A percentile compares a stretch with the other conserved stretches of the same genome.
Conservation (phyloP, 2,329 filamentous ascomycete genomes). For the Fusarium torulosum region DNA sequence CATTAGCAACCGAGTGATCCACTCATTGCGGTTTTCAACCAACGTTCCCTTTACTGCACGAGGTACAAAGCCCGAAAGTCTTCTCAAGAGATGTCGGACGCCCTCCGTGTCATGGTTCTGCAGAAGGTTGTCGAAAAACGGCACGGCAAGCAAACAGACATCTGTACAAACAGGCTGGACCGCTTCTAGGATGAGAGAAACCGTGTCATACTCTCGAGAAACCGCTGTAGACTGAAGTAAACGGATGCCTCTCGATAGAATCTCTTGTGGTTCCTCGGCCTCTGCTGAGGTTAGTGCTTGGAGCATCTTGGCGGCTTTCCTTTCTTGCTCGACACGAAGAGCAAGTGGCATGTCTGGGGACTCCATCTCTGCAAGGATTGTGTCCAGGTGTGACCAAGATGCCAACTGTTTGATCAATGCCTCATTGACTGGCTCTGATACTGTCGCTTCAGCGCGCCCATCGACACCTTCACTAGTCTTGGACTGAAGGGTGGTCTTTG, state of each 20-base stretch:
- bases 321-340: constrained; percentile 10
- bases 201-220: constrained; percentile 34
- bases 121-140: constrained; percentile 41
- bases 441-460: background rate
- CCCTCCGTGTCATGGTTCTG: constrained; percentile 32
- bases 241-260: constrained; percentile 37
- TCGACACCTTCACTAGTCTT: background rate
- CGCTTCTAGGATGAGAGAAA: constrained; percentile 38
- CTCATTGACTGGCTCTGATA: background rate
- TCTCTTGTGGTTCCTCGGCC: constrained; percentile 18
- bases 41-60: constrained; percentile 1
- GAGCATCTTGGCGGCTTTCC: constrained; percentile 37
- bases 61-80: constrained; percentile 24
- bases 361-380: constrained; percentile 30
- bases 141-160: constrained; percentile 41
- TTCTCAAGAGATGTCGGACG: constrained; percentile 26
- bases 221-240: constrained; percentile 44
- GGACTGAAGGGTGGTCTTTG: background rate
- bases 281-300: constrained; percentile 32
- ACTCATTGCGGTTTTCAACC: constrained; percentile 30
- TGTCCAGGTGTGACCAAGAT: constrained; percentile 23
- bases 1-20: constrained; percentile 43
- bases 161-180: constrained; percentile 44
- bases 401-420: background rate
- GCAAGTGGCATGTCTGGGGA: background rate